Percentiles rank a stretch among this genome's conserved stretches.
Conservation (phyloP, 139 green algal species). For the Coccomyxa sp. region DNA sequence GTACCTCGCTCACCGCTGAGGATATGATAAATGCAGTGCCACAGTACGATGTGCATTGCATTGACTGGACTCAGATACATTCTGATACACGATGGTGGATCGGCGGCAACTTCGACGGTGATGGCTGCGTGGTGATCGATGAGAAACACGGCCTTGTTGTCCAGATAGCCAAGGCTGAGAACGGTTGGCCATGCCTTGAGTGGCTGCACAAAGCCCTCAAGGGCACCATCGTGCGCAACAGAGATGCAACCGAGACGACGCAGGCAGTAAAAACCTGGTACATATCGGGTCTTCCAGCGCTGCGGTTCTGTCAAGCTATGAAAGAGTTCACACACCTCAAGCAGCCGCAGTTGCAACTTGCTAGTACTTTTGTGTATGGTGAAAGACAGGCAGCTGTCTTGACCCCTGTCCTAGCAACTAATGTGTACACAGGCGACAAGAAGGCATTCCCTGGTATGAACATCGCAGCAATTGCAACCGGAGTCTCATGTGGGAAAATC, state of each 20-base stretch:
- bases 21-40: not conserved
- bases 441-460: not conserved
- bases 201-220: not conserved
- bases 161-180: not conserved
- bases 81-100: not conserved
- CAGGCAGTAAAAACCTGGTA: not conserved
- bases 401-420: not conserved
- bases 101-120: not conserved
- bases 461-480: not conserved
- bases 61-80: not conserved
- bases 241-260: not conserved
- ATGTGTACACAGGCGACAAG: not conserved
- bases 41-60: not conserved
- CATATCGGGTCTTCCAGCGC: not conserved
- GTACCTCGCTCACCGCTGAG: not conserved
- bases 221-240: not conserved
- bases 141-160: not conserved
- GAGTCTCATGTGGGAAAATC: not conserved
- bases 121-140: not conserved
- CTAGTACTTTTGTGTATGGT: not conserved
- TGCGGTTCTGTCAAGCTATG: not conserved
- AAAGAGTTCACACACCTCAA: not conserved
- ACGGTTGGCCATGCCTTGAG: not conserved
- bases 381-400: not conserved
- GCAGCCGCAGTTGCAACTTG: not conserved